Evolutionary conservation across 2,329 filamentous ascomycete genomes (phyloP).

Genomic region (Metarhizium rileyi): DNA sequence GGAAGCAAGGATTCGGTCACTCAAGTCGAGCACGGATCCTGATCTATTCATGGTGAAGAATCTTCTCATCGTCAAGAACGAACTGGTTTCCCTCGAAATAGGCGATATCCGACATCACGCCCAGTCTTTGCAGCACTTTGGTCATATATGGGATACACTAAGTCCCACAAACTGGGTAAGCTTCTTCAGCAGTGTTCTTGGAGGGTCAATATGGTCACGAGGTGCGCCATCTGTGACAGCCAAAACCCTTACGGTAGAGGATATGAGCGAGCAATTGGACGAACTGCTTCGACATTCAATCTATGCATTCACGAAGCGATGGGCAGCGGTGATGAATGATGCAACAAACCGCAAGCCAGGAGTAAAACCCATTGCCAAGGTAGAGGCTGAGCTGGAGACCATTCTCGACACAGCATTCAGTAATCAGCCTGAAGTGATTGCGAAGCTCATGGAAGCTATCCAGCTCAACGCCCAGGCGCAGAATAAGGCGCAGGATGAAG

Average conservation of each 20-base stretch:
- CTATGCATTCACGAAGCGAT: constrained; percentile 52
- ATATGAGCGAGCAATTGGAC: constrained; percentile 56
- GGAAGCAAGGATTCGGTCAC: constrained; percentile 58
- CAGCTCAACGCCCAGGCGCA: constrained; percentile 45
- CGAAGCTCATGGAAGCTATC: constrained; percentile 52
- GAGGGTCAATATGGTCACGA: constrained; percentile 41
- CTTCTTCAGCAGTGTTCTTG: constrained; percentile 49
- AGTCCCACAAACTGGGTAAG: constrained; percentile 48
- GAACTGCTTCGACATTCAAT: constrained; percentile 53
- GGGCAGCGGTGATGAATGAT: constrained; percentile 42
- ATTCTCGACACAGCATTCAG: constrained; percentile 49
- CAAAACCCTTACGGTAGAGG: constrained; percentile 37
- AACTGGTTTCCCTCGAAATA: constrained; percentile 93
- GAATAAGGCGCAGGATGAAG: constrained; percentile 30
- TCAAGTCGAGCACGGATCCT: constrained; percentile 53
- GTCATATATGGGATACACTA: constrained; percentile 55
- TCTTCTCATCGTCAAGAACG: constrained; percentile 87
- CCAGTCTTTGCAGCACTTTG: constrained; percentile 47
- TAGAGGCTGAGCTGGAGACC: constrained; percentile 46
- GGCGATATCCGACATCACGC: constrained; percentile 50
- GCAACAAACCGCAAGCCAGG: constrained; percentile 37
- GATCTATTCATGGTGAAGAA: constrained; percentile 94
- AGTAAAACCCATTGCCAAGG: constrained; percentile 39
- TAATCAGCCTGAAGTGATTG: constrained; percentile 48
- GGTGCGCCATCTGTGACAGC: constrained; percentile 25